Conservation (phyloP, 257 asterid genomes). For the Parsonsia alboflavescens region DNA sequence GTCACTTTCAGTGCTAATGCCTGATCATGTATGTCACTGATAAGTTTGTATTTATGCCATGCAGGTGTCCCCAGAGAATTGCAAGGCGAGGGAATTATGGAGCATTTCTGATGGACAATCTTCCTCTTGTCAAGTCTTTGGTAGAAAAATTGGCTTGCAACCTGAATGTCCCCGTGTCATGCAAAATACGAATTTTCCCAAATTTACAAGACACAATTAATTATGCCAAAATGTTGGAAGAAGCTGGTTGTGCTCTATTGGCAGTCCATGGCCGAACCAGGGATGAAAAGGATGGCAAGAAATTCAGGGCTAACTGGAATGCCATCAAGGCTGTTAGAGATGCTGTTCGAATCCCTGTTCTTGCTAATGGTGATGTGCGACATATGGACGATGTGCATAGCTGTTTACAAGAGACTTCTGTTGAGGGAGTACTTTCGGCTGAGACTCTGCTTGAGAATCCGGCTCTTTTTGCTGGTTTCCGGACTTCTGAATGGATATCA, state of each 20-base stretch:
- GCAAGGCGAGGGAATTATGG: constrained; percentile 91
- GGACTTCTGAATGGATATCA: constrained; percentile 61
- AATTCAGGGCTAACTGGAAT: constrained; percentile 84
- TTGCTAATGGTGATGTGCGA: constrained; percentile 86
- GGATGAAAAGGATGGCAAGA: constrained; percentile 87
- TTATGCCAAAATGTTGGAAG: constrained; percentile 92
- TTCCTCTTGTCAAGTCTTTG: constrained; percentile 73
- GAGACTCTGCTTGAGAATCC: constrained; percentile 95
- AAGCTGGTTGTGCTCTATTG: constrained; percentile 87
- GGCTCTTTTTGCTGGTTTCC: constrained; percentile 83
- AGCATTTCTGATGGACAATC: constrained; percentile 97
- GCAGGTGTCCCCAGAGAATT: constrained; percentile 92
- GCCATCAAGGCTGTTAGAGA: constrained; percentile 76
- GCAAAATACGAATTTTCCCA: constrained; percentile 87
- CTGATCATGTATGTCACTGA: constrained; percentile 2
- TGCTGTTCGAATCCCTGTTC: constrained; percentile 82
- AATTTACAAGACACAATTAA: constrained; percentile 67
- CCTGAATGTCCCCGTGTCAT: constrained; percentile 78
- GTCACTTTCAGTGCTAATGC: background rate
- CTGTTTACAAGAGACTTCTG: constrained; percentile 75
- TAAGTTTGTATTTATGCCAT: constrained; percentile 11
- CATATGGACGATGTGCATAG: constrained; percentile 63
- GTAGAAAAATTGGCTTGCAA: constrained; percentile 70
- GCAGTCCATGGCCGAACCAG: constrained; percentile 97
- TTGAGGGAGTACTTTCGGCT: constrained; percentile 84